Base-by-base conservation (phyloP, 371 early-diverging fungal species). In the Dentiscutata heterogama region DNA sequence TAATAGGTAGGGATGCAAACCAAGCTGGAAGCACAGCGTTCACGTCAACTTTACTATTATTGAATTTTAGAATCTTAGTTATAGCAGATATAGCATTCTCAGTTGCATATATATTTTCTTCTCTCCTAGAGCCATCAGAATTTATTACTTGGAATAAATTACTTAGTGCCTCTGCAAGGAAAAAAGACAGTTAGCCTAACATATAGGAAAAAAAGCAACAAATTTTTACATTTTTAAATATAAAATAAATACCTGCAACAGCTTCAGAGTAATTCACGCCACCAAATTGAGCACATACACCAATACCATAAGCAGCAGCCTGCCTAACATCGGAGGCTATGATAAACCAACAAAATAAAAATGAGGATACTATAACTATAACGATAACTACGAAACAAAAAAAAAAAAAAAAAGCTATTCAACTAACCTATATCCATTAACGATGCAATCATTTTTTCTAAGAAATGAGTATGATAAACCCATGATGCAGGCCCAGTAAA, bases 41-140 rank as follows among this genome's bases (percentile, higher is more conserved):
- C 14, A 91, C 83, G 78, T 94, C 92, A 67, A 92, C 86, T 82
- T 91, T 89, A 82, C 84, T 82, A 71, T 82, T 83, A 83, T 91
- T 90, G 85, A 88, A 93, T 71, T 91, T 90, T 86, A 93, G 92
- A 63, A 97, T 94, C 89, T 97, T 98, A 82, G 94, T 94, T 54
- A 98, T 85, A 11, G 98, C 97, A 18, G 97, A 89, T 20, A 97
- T 89, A 10, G 94, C 95, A 83, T 97, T 98, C 87, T 98, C 99
- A 0, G 96, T 96, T 0, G 94, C 96, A 78, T 91, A 91, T 6
- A 95, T 86, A 78, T 94, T 93, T 50, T 93, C 96, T n/a, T 91
- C 88, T 27, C 86, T 88, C 25, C 94, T 91, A 4, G 95, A 86
- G 63, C 92, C 92, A 18, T 93, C 90, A 18, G 87, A 88, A 71